Base-by-base conservation (phyloP, 2,329 filamentous ascomycete genomes). In the Penicillium sp. region DNA sequence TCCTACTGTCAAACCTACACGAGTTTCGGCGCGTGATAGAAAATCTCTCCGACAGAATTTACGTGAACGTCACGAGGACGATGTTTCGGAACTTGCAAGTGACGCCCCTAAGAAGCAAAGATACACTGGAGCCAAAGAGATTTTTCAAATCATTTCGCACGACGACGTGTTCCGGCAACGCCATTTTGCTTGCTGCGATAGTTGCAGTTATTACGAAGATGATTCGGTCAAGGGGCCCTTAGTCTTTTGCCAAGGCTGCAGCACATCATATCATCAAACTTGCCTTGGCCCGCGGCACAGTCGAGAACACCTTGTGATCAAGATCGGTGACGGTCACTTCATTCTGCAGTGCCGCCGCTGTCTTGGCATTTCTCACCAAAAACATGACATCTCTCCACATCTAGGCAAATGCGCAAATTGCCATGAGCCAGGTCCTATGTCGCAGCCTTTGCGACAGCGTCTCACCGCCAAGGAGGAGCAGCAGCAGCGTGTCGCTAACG, bases 181-280 rank as follows among this genome's bases (percentile, higher is more conserved):
- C 10, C 94, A 99, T 70, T 83, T 81, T 43, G 76, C 82, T 38
- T 76, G 75, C 7, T 99, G 94, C 69, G 86, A 89, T 60, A 81
- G 84, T 2, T 99, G 94, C 66, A 75, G 74, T 44, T 72, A 75
- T n/a, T 73, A 70, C 15, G 80, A 81, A 8, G 75, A 81, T 44
- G 76, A 79, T 21, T 70, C 74, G 1, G 80, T 77, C 52, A 87
- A 85, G 65, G 90, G 89, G 0, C 78, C 82, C 36, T 76, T 99
- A 23, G 81, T 99, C 31, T 86, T 87, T 65, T 99, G 94, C 62
- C 95, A 99, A 73, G 94, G 94, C 28, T 99, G 94, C 69, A 90
- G 87, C 2, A 78, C 86, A 44, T 81, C 88, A 0, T 96, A 90
- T 61, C 94, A 99, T 72, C 90, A 89, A 69, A 75, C 75, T 38